A percentile compares a stretch with the other conserved stretches of the same genome.
Conservation (phyloP, 2,329 filamentous ascomycete genomes). For the Ophidiomyces ophidiicola region DNA sequence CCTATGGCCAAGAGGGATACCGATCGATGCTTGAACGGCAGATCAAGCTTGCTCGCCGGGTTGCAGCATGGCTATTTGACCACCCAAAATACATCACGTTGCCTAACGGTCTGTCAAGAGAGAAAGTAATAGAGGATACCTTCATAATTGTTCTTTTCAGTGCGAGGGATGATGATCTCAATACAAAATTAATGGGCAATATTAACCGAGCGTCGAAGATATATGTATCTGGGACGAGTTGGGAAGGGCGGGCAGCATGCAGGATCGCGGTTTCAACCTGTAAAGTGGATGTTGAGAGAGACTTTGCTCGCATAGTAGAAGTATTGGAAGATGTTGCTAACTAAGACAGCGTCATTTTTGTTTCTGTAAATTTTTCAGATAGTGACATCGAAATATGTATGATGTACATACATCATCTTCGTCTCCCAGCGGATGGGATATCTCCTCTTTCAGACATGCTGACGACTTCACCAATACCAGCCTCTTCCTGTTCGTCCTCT, state of each 20-base stretch:
- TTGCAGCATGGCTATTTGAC: slow-evolving; percentile 52
- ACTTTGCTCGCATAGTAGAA: slow-evolving; percentile 51
- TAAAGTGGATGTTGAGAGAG: slow-evolving; percentile 57
- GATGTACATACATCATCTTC: slow-evolving; percentile 33
- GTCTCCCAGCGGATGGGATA: slow-evolving; percentile 37
- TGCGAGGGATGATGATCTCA: slow-evolving; percentile 53
- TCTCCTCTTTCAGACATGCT: slow-evolving; percentile 62
- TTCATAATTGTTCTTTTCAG: slow-evolving; percentile 68
- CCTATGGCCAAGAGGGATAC: slow-evolving; percentile 61
- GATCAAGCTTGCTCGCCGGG: slow-evolving; percentile 54
- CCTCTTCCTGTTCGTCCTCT: slow-evolving; percentile 92
- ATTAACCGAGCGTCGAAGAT: slow-evolving; percentile 66
- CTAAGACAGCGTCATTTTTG: slow-evolving; percentile 1
- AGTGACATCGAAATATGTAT: background rate
- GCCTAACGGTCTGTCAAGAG: slow-evolving; percentile 33
- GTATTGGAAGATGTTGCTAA: slow-evolving; percentile 46
- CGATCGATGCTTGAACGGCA: slow-evolving; percentile 58
- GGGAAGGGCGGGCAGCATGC: slow-evolving; percentile 60
- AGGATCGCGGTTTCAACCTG: slow-evolving; percentile 82
- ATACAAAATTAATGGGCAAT: slow-evolving; percentile 51
- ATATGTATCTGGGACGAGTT: slow-evolving; percentile 71
- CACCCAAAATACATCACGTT: slow-evolving; percentile 56
- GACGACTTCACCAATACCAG: slow-evolving; percentile 88
- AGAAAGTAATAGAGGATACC: slow-evolving; percentile 40
- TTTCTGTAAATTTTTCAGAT: background rate